Conservation (phyloP, 345 rosid genomes). For the Eutrema japonicum region DNA sequence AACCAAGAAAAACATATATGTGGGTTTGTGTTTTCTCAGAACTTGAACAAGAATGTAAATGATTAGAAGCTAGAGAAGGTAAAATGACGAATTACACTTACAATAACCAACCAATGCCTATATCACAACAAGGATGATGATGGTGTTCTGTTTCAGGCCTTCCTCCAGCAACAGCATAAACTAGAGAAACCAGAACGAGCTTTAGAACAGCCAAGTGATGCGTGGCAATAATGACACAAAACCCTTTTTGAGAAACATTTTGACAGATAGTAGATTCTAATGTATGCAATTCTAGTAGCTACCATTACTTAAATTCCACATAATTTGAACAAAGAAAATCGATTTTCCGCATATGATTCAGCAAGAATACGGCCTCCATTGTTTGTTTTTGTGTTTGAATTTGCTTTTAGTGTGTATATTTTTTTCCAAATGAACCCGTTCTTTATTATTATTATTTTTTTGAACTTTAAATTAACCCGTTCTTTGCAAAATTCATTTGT, state of each 20-base stretch:
- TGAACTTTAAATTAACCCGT: no score
- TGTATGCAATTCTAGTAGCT: no score
- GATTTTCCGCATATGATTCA: no score
- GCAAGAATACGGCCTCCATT: no score
- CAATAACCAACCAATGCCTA: conserved; percentile 44
- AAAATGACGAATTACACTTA: conserved; percentile 28
- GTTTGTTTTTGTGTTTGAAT: no score
- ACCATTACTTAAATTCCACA: no score
- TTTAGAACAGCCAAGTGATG: conserved; percentile 3
- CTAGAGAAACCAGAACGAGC: background rate
- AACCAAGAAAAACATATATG: background rate
- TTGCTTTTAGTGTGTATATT: no score
- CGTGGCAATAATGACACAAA: background rate
- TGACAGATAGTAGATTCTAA: background rate
- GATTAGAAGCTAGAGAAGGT: conserved; percentile 1
- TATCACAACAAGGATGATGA: conserved; percentile 44
- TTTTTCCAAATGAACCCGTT: no score
- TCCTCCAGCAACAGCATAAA: conserved; percentile 37
- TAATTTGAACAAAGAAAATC: no score
- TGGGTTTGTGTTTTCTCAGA: conserved; percentile 5
- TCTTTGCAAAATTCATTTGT: no score
- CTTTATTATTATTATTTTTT: no score
- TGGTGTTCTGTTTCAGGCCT: background rate
- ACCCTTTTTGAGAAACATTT: background rate
- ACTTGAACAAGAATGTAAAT: conserved; percentile 4